A percentile compares a stretch with the other conserved stretches of the same genome.
These are phyloP conservation scores for Epichloe baconii DNA, from an alignment of 2,329 filamentous ascomycete genomes.

Conservation along the genomic window DNA sequence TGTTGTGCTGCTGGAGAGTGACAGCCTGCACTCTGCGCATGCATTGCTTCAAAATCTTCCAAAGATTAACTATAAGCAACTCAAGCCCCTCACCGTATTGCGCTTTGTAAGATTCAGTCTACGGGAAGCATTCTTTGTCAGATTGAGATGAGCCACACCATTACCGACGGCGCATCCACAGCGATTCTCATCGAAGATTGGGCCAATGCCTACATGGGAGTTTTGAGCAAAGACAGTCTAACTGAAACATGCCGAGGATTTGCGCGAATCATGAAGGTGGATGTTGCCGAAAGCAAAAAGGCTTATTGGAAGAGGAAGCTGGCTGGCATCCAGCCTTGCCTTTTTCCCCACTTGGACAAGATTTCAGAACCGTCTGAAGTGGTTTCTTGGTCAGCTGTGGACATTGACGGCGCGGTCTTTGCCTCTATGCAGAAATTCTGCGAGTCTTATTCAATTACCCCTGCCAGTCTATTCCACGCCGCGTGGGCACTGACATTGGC, in stretches of 20 bases:
- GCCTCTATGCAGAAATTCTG: slow-evolving; percentile 19
- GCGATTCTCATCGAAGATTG: slow-evolving; percentile 6
- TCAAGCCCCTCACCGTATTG: slow-evolving; percentile 1
- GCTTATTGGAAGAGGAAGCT: slow-evolving; percentile 7
- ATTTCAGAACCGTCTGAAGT: not conserved
- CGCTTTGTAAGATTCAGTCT: not conserved
- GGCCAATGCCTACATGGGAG: slow-evolving; percentile 1
- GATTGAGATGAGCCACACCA: slow-evolving; percentile 22
- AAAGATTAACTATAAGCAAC: slow-evolving; percentile 1
- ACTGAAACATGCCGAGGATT: slow-evolving; percentile 4
- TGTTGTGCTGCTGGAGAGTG: not conserved
- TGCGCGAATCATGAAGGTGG: not conserved
- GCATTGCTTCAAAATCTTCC: not conserved
- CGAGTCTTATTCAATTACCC: slow-evolving; percentile 27
- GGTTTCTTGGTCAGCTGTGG: not conserved
- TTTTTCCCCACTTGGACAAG: slow-evolving; percentile 4
- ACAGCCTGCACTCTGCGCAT: not conserved
- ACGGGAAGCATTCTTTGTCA: slow-evolving; percentile 10
- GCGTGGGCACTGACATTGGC: slow-evolving; percentile 38
- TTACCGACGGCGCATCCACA: slow-evolving; percentile 22
- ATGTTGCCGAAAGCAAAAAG: slow-evolving; percentile 1
- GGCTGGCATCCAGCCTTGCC: slow-evolving; percentile 4
- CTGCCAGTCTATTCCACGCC: slow-evolving; percentile 36
- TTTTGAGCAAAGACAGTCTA: not conserved
- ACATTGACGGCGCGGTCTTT: not conserved